phyloP scores from a whole-genome alignment of 2,329 filamentous ascomycete species.

The Fusarium illudens region DNA sequence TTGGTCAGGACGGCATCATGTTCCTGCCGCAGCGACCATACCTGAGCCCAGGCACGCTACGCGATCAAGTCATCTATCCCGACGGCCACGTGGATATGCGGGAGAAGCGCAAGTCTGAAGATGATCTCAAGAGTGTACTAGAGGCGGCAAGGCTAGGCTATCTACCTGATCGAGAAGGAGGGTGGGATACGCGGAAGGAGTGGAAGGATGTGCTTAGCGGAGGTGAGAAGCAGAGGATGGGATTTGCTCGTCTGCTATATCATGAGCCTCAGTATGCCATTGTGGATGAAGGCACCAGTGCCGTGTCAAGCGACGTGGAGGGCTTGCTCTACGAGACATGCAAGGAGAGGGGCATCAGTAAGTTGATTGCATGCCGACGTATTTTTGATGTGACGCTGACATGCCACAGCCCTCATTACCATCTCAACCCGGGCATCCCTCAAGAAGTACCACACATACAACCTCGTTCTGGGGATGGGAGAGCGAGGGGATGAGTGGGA shows the following conservation, averaged over 20 bases:
- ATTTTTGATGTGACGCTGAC: slow-evolving; percentile 31
- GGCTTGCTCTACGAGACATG: slow-evolving; percentile 91
- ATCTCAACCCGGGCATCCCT: slow-evolving; percentile 94
- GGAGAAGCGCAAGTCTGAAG: slow-evolving; percentile 78
- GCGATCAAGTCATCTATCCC: slow-evolving; percentile 98
- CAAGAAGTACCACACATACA: slow-evolving; percentile 95
- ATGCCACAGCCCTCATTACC: slow-evolving; percentile 78
- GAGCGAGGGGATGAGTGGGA: slow-evolving; percentile 88
- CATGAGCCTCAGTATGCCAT: slow-evolving; percentile 96
- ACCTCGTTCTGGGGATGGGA: slow-evolving; percentile 84
- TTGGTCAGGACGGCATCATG: slow-evolving; percentile 93
- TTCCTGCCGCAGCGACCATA: slow-evolving; percentile 96
- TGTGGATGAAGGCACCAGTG: slow-evolving; percentile 94
- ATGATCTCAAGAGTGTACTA: slow-evolving; percentile 78
- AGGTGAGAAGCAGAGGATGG: slow-evolving; percentile 96
- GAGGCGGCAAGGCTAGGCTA: slow-evolving; percentile 89
- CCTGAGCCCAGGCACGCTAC: slow-evolving; percentile 87
- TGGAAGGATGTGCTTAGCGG: slow-evolving; percentile 99
- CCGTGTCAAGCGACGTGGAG: slow-evolving; percentile 93
- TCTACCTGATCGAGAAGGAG: slow-evolving; percentile 88
- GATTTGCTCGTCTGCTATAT: slow-evolving; percentile 87
- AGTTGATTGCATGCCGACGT: slow-evolving; percentile 50
- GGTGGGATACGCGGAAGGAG: slow-evolving; percentile 95
- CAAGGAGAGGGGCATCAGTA: slow-evolving; percentile 93
- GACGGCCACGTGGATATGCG: slow-evolving; percentile 96